A percentile compares a stretch with the other conserved stretches of the same genome.
Conservation (phyloP, 257 asterid species). For the Solanum medicagineum region DNA sequence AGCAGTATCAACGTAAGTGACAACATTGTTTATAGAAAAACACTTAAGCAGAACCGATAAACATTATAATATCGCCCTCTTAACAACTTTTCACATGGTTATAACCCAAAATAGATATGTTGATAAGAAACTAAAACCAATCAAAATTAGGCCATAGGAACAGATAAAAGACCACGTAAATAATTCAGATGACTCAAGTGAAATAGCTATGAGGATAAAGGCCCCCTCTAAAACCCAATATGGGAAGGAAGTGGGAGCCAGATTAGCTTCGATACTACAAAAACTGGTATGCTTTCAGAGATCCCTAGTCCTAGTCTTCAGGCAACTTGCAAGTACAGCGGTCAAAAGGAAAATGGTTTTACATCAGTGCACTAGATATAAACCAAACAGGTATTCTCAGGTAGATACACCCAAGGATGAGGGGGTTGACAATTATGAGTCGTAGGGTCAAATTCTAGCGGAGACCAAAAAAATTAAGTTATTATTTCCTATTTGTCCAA, state of each 20-base stretch:
- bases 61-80: background rate
- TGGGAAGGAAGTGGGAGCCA: background rate
- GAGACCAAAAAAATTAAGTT: background rate
- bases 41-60: background rate
- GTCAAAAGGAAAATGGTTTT: background rate
- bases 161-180: background rate
- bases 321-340: background rate
- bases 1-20: conserved; percentile 16
- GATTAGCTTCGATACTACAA: background rate
- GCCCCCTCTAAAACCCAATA: background rate
- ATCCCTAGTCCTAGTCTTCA: background rate
- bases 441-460: background rate
- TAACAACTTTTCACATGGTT: background rate
- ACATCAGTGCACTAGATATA: background rate
- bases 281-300: background rate
- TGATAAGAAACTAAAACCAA: background rate
- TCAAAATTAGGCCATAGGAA: background rate
- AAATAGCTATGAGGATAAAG: background rate
- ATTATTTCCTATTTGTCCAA: background rate
- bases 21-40: background rate
- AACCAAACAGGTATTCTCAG: background rate
- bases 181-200: background rate
- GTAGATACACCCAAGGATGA: background rate
- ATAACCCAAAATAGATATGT: background rate
- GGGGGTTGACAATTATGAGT: background rate